Conservation (phyloP, 768 basidiomycete species). For the Hysterangium stoloniferum region DNA sequence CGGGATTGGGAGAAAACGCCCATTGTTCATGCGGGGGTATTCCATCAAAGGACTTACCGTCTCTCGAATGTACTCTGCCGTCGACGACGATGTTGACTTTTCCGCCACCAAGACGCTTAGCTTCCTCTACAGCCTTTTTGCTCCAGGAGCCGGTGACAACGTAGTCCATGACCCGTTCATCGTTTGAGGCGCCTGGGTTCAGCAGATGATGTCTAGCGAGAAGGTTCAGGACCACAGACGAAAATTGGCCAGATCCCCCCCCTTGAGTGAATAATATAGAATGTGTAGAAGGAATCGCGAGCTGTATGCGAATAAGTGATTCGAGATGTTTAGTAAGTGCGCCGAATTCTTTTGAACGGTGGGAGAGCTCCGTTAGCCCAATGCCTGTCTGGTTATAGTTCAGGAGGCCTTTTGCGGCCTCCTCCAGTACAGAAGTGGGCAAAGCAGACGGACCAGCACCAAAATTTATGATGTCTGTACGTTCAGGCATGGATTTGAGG, state of each 20-base stretch:
- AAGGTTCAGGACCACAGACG: slow-evolving; percentile 86
- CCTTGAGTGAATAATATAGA: slow-evolving; percentile 90
- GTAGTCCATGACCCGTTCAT: slow-evolving; percentile 73
- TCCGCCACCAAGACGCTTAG: slow-evolving; percentile 52
- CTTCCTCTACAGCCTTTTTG: slow-evolving; percentile 79
- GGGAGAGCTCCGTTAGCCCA: slow-evolving; percentile 93
- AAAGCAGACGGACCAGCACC: slow-evolving; percentile 92
- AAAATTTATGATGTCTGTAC: slow-evolving; percentile 71
- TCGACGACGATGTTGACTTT: slow-evolving; percentile 67
- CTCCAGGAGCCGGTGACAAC: slow-evolving; percentile 92
- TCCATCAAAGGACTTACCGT: slow-evolving; percentile 66
- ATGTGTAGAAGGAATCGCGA: slow-evolving; percentile 78
- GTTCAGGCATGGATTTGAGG: slow-evolving; percentile 21
- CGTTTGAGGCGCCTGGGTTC: slow-evolving; percentile 47
- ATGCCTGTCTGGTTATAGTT: slow-evolving; percentile 90
- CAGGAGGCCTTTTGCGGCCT: slow-evolving; percentile 78
- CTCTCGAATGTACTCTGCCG: slow-evolving; percentile 49
- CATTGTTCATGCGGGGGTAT: slow-evolving; percentile 72
- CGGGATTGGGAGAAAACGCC: slow-evolving; percentile 72
- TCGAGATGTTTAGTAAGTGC: slow-evolving; percentile 57
- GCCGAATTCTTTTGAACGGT: slow-evolving; percentile 86
- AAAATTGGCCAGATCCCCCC: slow-evolving; percentile 88
- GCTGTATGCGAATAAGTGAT: slow-evolving; percentile 62
- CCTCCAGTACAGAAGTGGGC: slow-evolving; percentile 75
- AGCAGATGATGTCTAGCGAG: slow-evolving; percentile 77